Evolutionary conservation across 1,284 basidiomycete genomes (phyloP), one percentile per base, ranked within the genome.

Genomic region (Ganoderma sp.): DNA sequence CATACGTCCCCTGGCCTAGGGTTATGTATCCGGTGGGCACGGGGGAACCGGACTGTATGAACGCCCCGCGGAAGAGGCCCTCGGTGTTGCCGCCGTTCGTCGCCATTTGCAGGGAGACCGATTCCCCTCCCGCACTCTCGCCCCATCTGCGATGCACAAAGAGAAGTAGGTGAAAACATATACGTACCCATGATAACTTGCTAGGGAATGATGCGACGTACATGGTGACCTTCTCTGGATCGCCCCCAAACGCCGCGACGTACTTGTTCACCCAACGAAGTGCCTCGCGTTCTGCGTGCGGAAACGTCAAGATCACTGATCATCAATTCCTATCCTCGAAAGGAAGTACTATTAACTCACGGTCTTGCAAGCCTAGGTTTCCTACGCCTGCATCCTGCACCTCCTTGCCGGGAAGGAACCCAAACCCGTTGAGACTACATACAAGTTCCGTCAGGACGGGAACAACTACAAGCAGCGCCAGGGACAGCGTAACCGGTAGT

Each of bases 351-450:
- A 45, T 57, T 3, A 78, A 78, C 84, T 73, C 70, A 87, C 86
- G 85, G 71, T 87, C 85, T 64, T 81, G 82, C 2, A 88, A 75
- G 5, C 88, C 88, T 0, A 87, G 74, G 73, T 89, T 89, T 2
- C 84, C 83, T 1, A 86, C 77, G 1, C 86, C 85, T 8, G 84
- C 87, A 14, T 78, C 81, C 60, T 81, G 80, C 28, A 86, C 82
- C 72, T 88, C 84, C 67, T 84, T 73, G n/a, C 86, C 79, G 2
- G 82, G 82, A 52, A 87, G 71, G 73, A 88, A 88, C 0, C 86
- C 86, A 69, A 81, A 82, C 0, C 79, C 79, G 37, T 50, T 25
- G 52, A 50, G 56, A 37, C 25, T 65, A 41, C 45, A 8, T 6
- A 63, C 37, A 32, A 32, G 32, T 56, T 41, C 41, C 37, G 6